Base-by-base conservation (phyloP, 768 basidiomycete genomes). In the Clitopilus hobsonii region DNA sequence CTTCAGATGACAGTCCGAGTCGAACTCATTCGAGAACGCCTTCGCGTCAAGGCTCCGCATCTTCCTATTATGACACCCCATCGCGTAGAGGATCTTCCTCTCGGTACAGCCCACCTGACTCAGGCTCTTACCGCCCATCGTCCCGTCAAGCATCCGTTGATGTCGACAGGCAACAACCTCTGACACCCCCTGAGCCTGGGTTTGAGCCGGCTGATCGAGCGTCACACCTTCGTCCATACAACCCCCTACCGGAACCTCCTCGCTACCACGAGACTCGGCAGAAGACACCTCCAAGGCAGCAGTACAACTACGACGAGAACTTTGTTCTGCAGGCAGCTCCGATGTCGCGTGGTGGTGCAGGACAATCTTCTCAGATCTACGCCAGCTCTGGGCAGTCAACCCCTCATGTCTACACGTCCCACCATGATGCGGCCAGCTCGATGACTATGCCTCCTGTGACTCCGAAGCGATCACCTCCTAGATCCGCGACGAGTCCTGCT, bases 401-500 rank as follows among this genome's bases (percentile, higher is more conserved):
- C n/a, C 38, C 51, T 16, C 53, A 54, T 2, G 23, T 48, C 20
- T 52, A 55, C 30, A 49, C 60, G 0, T 52, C 57, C 24, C 61
- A 16, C 14, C 41, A 45, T 18, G 41, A 45, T 18, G 41, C n/a
- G 22, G 41, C 16, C 22, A 18, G 11, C 22, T 18, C 41, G 5
- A 5, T 4, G 22, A 1, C n/a, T 2, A 45, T 45, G 11, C 41
- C 41, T 45, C 41, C 41, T 4, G n/a, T 45, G 41, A 45, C 41
- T 2, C 41, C 41, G 18, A 45, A 45, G 22, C 41, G 41, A 18
- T 45, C 41, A 3, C 41, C 41, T 4, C n/a, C 41, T 2, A 20
- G 2, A 27, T 51, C 59, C 16, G 41, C 59, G 7, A 38, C 50
- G 24, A 56, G 53, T 41, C 27, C 57, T 4, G 51, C 56, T 60